phyloP scores from a whole-genome alignment of 2,329 filamentous ascomycete genomes.

The Penicillium nordicum region DNA sequence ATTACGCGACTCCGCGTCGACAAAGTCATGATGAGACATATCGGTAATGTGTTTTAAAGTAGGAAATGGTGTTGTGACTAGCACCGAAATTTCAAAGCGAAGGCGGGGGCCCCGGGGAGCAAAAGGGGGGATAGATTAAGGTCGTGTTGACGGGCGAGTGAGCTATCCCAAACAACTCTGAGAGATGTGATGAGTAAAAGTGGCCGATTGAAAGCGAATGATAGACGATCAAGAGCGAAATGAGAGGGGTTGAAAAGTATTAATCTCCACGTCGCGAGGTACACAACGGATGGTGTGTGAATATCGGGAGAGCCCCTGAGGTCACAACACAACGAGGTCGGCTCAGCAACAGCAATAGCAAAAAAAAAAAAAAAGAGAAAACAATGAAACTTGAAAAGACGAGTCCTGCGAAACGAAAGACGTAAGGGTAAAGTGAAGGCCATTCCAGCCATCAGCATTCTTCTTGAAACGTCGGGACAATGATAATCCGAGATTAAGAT shows the following conservation, averaged over 20 bases:
- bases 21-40: constrained; percentile 31
- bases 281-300: constrained; percentile 8
- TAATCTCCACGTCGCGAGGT: constrained; percentile 8
- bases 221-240: constrained; percentile 2
- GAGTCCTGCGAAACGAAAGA: constrained; percentile 16
- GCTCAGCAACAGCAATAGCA: constrained; percentile 12
- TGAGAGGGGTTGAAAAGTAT: constrained; percentile 10
- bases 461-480: constrained; percentile 25
- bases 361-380: not conserved
- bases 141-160: constrained; percentile 8
- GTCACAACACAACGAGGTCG: not conserved
- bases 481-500: constrained; percentile 29
- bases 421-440: constrained; percentile 12
- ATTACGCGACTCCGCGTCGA: constrained; percentile 61
- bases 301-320: constrained; percentile 7
- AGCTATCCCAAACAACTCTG: not conserved
- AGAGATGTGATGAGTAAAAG: not conserved
- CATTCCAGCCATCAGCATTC: constrained; percentile 15
- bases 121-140: constrained; percentile 19
- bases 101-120: constrained; percentile 12
- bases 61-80: constrained; percentile 12
- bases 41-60: constrained; percentile 6
- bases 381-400: constrained; percentile 2
- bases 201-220: not conserved
- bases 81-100: constrained; percentile 14